Percentiles rank a stretch among this genome's conserved stretches.
Evolutionary conservation across 768 basidiomycete genomes (phyloP).

Genomic region (Lactifluus hygrophoroides): DNA sequence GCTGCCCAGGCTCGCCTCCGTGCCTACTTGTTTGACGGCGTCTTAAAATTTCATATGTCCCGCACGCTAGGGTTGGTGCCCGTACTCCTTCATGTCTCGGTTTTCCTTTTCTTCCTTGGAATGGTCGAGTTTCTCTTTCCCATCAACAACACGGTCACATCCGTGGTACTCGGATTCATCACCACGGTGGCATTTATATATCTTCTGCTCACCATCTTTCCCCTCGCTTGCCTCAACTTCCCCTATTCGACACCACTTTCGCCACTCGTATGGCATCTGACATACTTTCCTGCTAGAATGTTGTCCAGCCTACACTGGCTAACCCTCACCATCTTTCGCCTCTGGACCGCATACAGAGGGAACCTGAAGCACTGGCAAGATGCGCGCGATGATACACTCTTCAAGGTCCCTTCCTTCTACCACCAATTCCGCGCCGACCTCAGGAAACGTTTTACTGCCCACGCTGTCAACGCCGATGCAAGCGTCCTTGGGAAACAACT

Average conservation of each 20-base stretch:
- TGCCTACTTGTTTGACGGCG: constrained; percentile 7
- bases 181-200: background rate
- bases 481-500: constrained; percentile 6
- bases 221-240: constrained; percentile 6
- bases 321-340: background rate
- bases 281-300: background rate
- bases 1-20: constrained; percentile 4
- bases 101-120: constrained; percentile 18
- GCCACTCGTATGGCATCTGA: constrained; percentile 4
- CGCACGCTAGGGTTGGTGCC: constrained; percentile 6
- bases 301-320: constrained; percentile 1
- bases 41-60: constrained; percentile 7
- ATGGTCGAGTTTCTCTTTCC: constrained; percentile 16
- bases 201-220: constrained; percentile 9
- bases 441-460: background rate
- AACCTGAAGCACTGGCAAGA: background rate
- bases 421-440: background rate
- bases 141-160: constrained; percentile 8
- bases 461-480: background rate
- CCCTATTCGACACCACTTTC: constrained; percentile 19
- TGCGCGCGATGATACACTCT: constrained; percentile 1
- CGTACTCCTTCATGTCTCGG: constrained; percentile 10
- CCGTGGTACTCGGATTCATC: constrained; percentile 4
- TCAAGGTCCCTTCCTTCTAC: background rate
- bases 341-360: background rate